Conservation (phyloP, 2,329 filamentous ascomycete genomes). For the Camptophora hylomeconis region DNA sequence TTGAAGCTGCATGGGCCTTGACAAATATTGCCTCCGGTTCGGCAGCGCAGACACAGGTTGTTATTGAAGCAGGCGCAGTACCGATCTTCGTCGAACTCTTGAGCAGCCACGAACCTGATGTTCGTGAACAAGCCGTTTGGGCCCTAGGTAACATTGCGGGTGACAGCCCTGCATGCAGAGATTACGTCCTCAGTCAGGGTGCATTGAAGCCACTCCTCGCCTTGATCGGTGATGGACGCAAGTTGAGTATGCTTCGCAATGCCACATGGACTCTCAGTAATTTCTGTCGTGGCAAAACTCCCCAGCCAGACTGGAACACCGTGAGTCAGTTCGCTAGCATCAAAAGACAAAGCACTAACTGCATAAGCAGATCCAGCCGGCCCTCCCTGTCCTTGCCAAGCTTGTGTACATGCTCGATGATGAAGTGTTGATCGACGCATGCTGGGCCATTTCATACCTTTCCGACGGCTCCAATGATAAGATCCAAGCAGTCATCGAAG, state of each 20-base stretch:
- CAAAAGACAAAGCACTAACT: constrained; percentile 15
- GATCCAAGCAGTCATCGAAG: constrained; percentile 98
- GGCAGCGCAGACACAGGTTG: constrained; percentile 92
- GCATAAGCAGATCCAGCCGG: constrained; percentile 67
- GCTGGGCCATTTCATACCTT: constrained; percentile 98
- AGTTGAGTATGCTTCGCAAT: constrained; percentile 97
- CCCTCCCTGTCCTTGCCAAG: constrained; percentile 88
- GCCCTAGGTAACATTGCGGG: constrained; percentile 96
- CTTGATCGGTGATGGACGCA: constrained; percentile 90
- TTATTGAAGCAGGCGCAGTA: constrained; percentile 94
- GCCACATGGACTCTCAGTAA: constrained; percentile 99
- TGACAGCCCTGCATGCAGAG: constrained; percentile 92
- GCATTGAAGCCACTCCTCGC: constrained; percentile 81
- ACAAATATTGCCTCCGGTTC: constrained; percentile 99
- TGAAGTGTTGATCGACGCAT: constrained; percentile 95
- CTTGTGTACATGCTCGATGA: constrained; percentile 97
- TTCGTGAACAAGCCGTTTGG: constrained; percentile 97
- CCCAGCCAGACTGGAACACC: constrained; percentile 93
- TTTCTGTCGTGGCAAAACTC: constrained; percentile 98
- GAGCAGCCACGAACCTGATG: constrained; percentile 90
- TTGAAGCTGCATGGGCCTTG: constrained; percentile 96
- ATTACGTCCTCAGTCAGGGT: constrained; percentile 86
- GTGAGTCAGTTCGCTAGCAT: constrained; percentile 41
- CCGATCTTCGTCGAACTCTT: constrained; percentile 97
- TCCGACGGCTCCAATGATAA: constrained; percentile 98